Conservation (phyloP, 1,284 basidiomycete species). For the Ganoderma leucocontextum region DNA sequence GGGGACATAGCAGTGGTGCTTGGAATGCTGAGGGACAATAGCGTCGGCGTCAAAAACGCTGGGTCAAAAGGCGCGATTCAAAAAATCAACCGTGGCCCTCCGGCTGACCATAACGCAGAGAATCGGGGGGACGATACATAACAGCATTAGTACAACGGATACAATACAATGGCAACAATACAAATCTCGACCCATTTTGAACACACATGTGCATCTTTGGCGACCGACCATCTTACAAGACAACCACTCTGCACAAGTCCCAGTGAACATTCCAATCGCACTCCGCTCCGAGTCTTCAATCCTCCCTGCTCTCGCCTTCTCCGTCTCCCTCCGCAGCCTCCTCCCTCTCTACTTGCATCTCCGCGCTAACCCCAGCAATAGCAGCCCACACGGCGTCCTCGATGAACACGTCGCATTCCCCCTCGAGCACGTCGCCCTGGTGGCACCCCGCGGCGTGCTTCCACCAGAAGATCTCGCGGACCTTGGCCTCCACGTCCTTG, state of each 20-base stretch:
- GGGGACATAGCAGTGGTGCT: no score
- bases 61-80: no score
- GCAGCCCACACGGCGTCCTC: constrained; percentile 46
- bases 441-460: constrained; percentile 82
- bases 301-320: not conserved
- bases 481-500: constrained; percentile 76
- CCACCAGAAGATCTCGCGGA: constrained; percentile 84
- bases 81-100: no score
- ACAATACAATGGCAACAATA: not conserved
- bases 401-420: constrained; percentile 61
- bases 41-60: no score
- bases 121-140: constrained; percentile 3
- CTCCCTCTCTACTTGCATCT: constrained; percentile 11
- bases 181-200: no score
- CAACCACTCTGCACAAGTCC: no score
- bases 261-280: not conserved
- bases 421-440: constrained; percentile 59
- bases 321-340: not conserved
- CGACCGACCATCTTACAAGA: not conserved
- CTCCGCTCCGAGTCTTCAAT: not conserved
- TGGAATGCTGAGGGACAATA: no score
- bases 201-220: not conserved
- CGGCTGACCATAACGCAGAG: no score
- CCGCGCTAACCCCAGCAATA: constrained; percentile 14
- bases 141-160: constrained; percentile 21